These are phyloP conservation scores for Pythium plurisporium DNA, from an alignment of 352 stramenopile species.

Conservation along the genomic window DNA sequence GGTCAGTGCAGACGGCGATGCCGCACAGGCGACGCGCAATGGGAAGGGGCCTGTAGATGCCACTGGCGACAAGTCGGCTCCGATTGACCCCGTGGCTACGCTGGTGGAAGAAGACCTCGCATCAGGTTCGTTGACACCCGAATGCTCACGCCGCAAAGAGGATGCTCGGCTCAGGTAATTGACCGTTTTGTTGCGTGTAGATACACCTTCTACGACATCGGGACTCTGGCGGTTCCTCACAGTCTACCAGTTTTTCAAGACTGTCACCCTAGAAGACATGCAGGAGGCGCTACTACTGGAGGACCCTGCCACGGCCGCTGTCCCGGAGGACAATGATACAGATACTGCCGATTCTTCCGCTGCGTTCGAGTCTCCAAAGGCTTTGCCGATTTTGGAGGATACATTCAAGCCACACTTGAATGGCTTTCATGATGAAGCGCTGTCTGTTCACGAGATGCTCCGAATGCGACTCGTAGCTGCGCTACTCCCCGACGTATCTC, in stretches of 20 bases:
- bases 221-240: slow-evolving; percentile 67
- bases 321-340: background rate
- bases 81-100: slow-evolving; percentile 22
- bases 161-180: no score
- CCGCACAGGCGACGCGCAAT: no score
- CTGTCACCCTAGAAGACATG: slow-evolving; percentile 54
- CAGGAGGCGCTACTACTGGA: slow-evolving; percentile 52
- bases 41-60: background rate
- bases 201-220: slow-evolving; percentile 57
- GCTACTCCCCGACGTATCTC: background rate
- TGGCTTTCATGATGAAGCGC: background rate
- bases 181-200: slow-evolving; percentile 30
- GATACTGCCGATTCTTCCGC: slow-evolving; percentile 9
- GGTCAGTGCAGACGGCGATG: background rate
- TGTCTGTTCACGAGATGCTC: slow-evolving; percentile 1
- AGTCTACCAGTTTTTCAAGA: slow-evolving; percentile 60
- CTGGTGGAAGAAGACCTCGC: slow-evolving; percentile 69
- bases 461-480: slow-evolving; percentile 13
- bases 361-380: no score
- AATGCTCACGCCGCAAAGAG: no score
- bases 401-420: background rate
- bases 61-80: slow-evolving; percentile 24
- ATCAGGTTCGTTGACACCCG: slow-evolving; percentile 29
- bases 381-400: background rate
- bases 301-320: slow-evolving; percentile 20